phyloP scores from a whole-genome alignment of 768 basidiomycete genomes.

The Neoboletus brunneissimus region DNA sequence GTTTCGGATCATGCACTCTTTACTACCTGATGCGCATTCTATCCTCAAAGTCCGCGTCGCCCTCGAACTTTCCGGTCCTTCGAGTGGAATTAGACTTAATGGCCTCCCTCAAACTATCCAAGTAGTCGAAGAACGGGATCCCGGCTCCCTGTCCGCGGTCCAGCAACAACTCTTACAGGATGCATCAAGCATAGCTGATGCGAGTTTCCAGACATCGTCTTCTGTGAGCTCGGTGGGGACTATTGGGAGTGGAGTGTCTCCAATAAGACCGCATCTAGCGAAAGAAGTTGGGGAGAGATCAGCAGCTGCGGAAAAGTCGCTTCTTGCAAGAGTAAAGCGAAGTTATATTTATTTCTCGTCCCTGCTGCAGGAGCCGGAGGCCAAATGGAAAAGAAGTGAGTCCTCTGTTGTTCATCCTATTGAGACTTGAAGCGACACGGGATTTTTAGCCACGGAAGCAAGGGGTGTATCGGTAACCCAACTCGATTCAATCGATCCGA shows the following conservation, averaged over 20 bases:
- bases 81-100: constrained; percentile 80
- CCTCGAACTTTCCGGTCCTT: constrained; percentile 77
- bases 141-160: constrained; percentile 42
- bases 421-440: constrained; percentile 1
- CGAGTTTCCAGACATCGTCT: constrained; percentile 66
- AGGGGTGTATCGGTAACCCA: constrained; percentile 93
- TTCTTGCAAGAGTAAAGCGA: constrained; percentile 81
- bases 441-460: constrained; percentile 65
- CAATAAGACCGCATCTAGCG: constrained; percentile 33
- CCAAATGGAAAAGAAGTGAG: constrained; percentile 92
- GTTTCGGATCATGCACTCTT: constrained; percentile 70
- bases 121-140: constrained; percentile 65
- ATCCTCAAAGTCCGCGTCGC: constrained; percentile 77
- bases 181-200: constrained; percentile 61
- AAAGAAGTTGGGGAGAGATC: constrained; percentile 45
- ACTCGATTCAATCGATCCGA: constrained; percentile 95
- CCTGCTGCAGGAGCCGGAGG: constrained; percentile 93
- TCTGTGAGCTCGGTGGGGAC: constrained; percentile 54
- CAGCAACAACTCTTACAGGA: constrained; percentile 62
- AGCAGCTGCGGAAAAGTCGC: constrained; percentile 71
- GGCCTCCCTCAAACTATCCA: constrained; percentile 72
- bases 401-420: constrained; percentile 8
- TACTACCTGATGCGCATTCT: constrained; percentile 68
- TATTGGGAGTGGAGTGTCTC: constrained; percentile 35
- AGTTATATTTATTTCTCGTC: constrained; percentile 99